A percentile compares a stretch with the other conserved stretches of the same genome.
Evolutionary conservation across 2,329 filamentous ascomycete species (phyloP).

Genomic region (Xenoacremonium recifei): DNA sequence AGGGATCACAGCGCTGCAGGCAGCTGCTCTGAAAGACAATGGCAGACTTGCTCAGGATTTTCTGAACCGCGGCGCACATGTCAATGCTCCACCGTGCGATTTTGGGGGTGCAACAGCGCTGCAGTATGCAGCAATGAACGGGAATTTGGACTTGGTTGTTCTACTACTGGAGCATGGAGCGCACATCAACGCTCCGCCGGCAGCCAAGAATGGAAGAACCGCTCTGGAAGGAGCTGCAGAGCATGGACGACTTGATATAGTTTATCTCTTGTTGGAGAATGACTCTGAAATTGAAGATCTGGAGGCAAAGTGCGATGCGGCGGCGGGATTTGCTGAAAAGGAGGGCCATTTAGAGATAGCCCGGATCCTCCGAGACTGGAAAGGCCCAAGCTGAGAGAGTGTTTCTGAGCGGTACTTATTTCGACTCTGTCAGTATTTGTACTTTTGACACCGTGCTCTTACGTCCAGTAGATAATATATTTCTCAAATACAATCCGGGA

Average conservation of each 20-base stretch:
- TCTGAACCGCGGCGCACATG: slow-evolving; percentile 33
- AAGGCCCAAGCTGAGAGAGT: too few species aligned
- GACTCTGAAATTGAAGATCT: too few species aligned
- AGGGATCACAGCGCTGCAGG: slow-evolving; percentile 16
- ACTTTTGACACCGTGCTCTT: too few species aligned
- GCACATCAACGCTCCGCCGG: not conserved
- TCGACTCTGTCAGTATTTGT: too few species aligned
- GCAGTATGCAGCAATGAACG: not conserved
- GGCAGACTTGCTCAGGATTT: slow-evolving; percentile 25
- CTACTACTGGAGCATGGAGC: slow-evolving; percentile 3
- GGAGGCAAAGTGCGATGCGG: too few species aligned
- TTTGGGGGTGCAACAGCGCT: not conserved
- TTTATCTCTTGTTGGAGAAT: slow-evolving; percentile 5
- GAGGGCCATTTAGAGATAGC: too few species aligned
- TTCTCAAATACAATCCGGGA: too few species aligned
- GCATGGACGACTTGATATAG: slow-evolving; percentile 11
- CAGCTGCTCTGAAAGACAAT: slow-evolving; percentile 10
- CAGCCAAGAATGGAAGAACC: accelerated
- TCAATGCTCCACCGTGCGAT: slow-evolving; percentile 23
- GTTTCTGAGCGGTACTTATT: too few species aligned
- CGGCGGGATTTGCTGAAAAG: too few species aligned
- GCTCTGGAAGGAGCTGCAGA: slow-evolving; percentile 4
- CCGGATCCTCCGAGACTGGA: too few species aligned
- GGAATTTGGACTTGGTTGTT: not conserved
- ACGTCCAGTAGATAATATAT: too few species aligned